Base-by-base conservation (phyloP, 1,284 basidiomycete species). In the Calocybe gambosa region DNA sequence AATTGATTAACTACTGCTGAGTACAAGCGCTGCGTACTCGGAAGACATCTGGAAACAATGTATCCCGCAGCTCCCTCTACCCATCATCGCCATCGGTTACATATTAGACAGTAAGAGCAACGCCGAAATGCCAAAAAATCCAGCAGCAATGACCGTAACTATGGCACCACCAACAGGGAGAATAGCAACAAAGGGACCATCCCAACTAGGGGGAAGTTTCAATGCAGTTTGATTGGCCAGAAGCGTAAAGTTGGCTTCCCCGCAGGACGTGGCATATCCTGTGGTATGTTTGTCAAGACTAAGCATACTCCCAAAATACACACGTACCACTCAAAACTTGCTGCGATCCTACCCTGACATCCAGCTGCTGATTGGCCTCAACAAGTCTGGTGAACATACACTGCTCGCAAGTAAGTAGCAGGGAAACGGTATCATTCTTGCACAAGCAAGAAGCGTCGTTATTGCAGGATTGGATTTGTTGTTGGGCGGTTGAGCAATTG, bases 341-440 rank as follows among this genome's bases (percentile, higher is more conserved):
- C 45, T 72, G 70, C n/a, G 76, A 78, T 16, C 84, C 83, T 7
- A 73, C 75, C 18, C 69, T 66, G 23, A 66, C 62, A 58, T 82
- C 77, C 18, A 70, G 65, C 15, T 60, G 65, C 45, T 66, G 59
- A 60, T 82, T 80, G 25, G 62, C 62, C 4, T 58, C 55, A 54
- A 87, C 73, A 31, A 85, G 62, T 45, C 66, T 61, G 37, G 62
- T 61, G 58, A 82, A 80, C 69, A 82, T 74, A 67, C 84, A 86
- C 55, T 80, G 74, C 58, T 86, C 73, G 62, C 82, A 84, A 18
- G 50, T 44, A 1, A 67, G 61, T 44, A 86, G 62, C 0, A 60
- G 52, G 0, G 57, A 42, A 21, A 75, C 66, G 0, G 74, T 73
- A 2, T 52, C 55, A 13, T 59, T 46, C 20, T 45, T 54, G 67